Evolutionary conservation across 208 protist genomes (phyloP).

Genomic region (Kentomonas sorsogonicus): DNA sequence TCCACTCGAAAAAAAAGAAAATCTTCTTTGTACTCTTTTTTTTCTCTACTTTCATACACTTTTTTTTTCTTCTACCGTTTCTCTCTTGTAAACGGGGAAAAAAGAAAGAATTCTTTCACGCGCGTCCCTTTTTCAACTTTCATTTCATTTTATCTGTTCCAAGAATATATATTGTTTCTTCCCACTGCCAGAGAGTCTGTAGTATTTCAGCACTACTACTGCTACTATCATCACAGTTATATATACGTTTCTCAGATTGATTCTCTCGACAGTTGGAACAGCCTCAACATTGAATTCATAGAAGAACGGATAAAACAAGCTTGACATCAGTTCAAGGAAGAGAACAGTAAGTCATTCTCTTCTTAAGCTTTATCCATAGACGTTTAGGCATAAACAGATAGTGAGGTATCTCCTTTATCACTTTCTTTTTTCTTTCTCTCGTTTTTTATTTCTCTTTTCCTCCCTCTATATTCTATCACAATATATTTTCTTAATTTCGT

Average conservation of each 20-base stretch:
- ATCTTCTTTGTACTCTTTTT: background rate
- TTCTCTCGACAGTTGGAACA: background rate
- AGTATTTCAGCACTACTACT: too few relatives aligned
- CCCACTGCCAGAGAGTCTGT: too few relatives aligned
- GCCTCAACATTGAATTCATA: background rate
- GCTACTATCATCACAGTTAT: too few relatives aligned
- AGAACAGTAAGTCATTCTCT: background rate
- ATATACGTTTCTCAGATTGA: background rate
- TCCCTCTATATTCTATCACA: background rate
- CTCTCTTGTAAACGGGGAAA: background rate
- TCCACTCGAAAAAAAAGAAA: background rate
- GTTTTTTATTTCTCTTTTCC: background rate
- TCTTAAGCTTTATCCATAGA: too few relatives aligned
- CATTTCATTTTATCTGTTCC: too few relatives aligned
- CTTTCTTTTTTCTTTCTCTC: background rate
- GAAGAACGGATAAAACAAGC: too few relatives aligned
- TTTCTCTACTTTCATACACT: too few relatives aligned
- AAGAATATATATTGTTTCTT: too few relatives aligned
- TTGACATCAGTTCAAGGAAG: too few relatives aligned
- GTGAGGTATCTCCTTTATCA: background rate
- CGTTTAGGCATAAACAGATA: too few relatives aligned
- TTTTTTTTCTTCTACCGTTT: conserved; percentile 4
- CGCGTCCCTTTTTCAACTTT: too few relatives aligned
- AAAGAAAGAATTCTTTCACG: background rate
- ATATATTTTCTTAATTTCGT: background rate